These are phyloP conservation scores for Penicillium sp. DNA, from an alignment of 2,329 filamentous ascomycete species.

Conservation along the genomic window DNA sequence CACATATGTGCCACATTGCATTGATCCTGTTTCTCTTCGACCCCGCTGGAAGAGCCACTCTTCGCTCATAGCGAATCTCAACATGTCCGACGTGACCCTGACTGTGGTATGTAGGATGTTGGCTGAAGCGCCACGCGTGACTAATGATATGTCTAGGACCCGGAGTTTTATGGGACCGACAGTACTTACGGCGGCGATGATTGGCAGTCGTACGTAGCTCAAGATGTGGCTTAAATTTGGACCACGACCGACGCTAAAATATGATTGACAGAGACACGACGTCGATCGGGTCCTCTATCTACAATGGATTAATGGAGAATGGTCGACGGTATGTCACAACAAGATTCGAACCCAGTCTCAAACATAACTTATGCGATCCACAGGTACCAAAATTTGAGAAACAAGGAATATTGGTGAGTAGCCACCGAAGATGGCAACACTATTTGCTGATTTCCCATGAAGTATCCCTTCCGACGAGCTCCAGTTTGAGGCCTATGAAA, in stretches of 20 bases:
- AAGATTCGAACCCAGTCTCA: too few relatives aligned
- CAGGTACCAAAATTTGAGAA: slow-evolving; percentile 3
- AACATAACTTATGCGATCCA: not conserved
- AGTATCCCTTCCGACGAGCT: slow-evolving; percentile 9
- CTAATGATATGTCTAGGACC: not conserved
- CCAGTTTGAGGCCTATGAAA: slow-evolving; percentile 12
- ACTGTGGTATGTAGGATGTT: too few relatives aligned
- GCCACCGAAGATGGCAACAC: too few relatives aligned
- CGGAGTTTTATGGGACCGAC: slow-evolving; percentile 3
- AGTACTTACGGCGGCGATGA: slow-evolving; percentile 4
- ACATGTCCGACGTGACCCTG: too few relatives aligned
- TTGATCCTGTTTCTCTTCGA: too few relatives aligned
- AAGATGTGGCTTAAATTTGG: not conserved
- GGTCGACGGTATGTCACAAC: slow-evolving; percentile 2
- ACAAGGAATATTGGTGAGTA: slow-evolving; percentile 3
- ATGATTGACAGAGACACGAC: not conserved
- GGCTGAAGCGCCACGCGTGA: too few relatives aligned
- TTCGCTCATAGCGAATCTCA: too few relatives aligned
- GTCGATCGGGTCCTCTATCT: slow-evolving; percentile 4
- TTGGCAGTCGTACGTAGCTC: slow-evolving; percentile 1
- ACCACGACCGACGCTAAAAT: not conserved
- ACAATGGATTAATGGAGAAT: slow-evolving; percentile 4
- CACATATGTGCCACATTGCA: too few relatives aligned
- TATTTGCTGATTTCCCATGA: too few relatives aligned
- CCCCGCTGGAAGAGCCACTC: too few relatives aligned